Percentiles rank a stretch among this genome's conserved stretches.
These are phyloP conservation scores for Epicoccum nigrum DNA, from an alignment of 2,329 filamentous ascomycete species.

Conservation along the genomic window DNA sequence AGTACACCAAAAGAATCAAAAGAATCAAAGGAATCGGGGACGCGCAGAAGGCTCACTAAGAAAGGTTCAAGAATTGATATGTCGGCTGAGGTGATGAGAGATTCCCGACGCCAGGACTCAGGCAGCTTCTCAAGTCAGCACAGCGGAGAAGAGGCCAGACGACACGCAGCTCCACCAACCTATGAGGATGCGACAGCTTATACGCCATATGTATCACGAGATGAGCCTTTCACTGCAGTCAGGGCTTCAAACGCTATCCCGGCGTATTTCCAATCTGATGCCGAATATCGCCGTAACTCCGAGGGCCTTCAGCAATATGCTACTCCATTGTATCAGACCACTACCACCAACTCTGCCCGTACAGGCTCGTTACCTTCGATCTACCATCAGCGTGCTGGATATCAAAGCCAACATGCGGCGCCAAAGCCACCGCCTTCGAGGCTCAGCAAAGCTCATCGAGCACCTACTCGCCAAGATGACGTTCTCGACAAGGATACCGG, in stretches of 20 bases:
- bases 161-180: slow-evolving; percentile 14
- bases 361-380: slow-evolving; percentile 23
- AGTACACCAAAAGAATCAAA: slow-evolving; percentile 25
- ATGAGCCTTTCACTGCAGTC: slow-evolving; percentile 28
- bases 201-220: slow-evolving; percentile 19
- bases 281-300: slow-evolving; percentile 35
- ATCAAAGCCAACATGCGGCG: slow-evolving; percentile 2
- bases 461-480: slow-evolving; percentile 25
- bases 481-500: slow-evolving; percentile 41
- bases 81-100: slow-evolving; percentile 9
- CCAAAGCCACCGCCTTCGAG: slow-evolving; percentile 24
- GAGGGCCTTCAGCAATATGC: slow-evolving; percentile 33
- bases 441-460: slow-evolving; percentile 31
- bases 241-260: slow-evolving; percentile 2
- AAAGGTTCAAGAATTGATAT: slow-evolving; percentile 24
- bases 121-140: slow-evolving; percentile 30
- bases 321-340: slow-evolving; percentile 25
- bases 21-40: slow-evolving; percentile 22
- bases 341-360: slow-evolving; percentile 20
- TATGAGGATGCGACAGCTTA: slow-evolving; percentile 20
- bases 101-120: slow-evolving; percentile 30
- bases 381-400: slow-evolving; percentile 9
- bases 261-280: slow-evolving; percentile 7
- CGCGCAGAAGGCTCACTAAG: slow-evolving; percentile 34
- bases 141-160: slow-evolving; percentile 19